Conservation (phyloP, 208 protist species). For the Naegleria fowleri region DNA sequence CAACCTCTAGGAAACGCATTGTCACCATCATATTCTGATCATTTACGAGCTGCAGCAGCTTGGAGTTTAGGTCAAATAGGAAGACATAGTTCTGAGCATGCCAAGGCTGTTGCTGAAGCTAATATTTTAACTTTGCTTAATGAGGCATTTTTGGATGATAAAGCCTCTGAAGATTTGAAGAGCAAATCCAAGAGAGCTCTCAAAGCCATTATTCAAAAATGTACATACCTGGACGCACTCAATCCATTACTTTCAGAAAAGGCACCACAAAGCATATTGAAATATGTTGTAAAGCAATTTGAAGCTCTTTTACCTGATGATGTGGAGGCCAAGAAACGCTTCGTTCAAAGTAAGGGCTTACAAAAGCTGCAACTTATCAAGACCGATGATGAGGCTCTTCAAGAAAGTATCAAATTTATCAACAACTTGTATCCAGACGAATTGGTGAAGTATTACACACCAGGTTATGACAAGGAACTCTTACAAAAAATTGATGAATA, state of each 20-base stretch:
- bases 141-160: slow-evolving; percentile 74
- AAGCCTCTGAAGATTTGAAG: slow-evolving; percentile 83
- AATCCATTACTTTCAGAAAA: slow-evolving; percentile 89
- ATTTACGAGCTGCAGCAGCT: slow-evolving; percentile 84
- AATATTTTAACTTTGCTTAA: slow-evolving; percentile 88
- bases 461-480: slow-evolving; percentile 87
- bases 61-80: slow-evolving; percentile 91
- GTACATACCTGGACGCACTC: slow-evolving; percentile 84
- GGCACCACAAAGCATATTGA: slow-evolving; percentile 87
- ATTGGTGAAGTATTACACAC: slow-evolving; percentile 96
- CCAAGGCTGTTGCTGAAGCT: slow-evolving; percentile 86
- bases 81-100: slow-evolving; percentile 92
- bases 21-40: slow-evolving; percentile 82
- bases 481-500: slow-evolving; percentile 86
- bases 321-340: slow-evolving; percentile 87
- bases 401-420: slow-evolving; percentile 90
- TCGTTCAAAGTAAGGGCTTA: slow-evolving; percentile 84
- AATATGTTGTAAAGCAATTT: slow-evolving; percentile 94
- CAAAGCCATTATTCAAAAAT: slow-evolving; percentile 92
- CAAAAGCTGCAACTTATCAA: slow-evolving; percentile 89
- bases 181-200: slow-evolving; percentile 90
- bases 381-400: slow-evolving; percentile 86
- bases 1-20: slow-evolving; percentile 79
- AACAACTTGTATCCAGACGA: slow-evolving; percentile 95
- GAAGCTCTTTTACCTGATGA: slow-evolving; percentile 95